phyloP scores from a whole-genome alignment of 2,329 filamentous ascomycete genomes.

The Arthrobotrys megalospora region DNA sequence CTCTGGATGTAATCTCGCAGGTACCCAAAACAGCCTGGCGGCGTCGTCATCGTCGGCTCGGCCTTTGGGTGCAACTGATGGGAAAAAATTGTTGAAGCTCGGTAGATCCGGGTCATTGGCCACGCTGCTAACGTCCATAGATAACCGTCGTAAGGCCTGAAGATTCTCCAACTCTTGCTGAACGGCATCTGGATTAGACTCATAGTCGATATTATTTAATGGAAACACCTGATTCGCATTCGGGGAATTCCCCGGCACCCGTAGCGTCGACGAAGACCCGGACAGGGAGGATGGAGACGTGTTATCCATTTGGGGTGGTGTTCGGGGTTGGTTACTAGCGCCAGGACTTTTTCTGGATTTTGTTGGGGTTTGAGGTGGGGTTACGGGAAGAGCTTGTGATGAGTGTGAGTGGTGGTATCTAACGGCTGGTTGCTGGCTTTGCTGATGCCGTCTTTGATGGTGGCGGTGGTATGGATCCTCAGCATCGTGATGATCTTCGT shows the following conservation, averaged over 20 bases:
- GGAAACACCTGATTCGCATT: constrained; percentile 76
- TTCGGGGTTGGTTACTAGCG: constrained; percentile 65
- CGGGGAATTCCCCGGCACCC: constrained; percentile 65
- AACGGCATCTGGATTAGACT: constrained; percentile 89
- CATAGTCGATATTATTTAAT: constrained; percentile 88
- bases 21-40: constrained; percentile 93
- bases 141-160: constrained; percentile 90
- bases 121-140: constrained; percentile 85
- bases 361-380: constrained; percentile 62
- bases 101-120: constrained; percentile 81
- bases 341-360: constrained; percentile 44
- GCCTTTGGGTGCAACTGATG: constrained; percentile 79
- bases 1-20: constrained; percentile 92
- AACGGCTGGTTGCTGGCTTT: constrained; percentile 19
- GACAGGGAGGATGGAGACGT: constrained; percentile 73
- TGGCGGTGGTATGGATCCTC: constrained; percentile 42
- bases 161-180: constrained; percentile 93
- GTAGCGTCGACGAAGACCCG: constrained; percentile 70
- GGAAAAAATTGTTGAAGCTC: constrained; percentile 78
- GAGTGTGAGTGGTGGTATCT: constrained; percentile 35
- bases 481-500: constrained; percentile 62
- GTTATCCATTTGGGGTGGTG: constrained; percentile 69
- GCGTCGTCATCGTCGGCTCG: constrained; percentile 88
- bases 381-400: constrained; percentile 52
- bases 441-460: constrained; percentile 40